These are phyloP conservation scores for Arthromyces matolae DNA, from an alignment of 768 basidiomycete species.

Conservation along the genomic window DNA sequence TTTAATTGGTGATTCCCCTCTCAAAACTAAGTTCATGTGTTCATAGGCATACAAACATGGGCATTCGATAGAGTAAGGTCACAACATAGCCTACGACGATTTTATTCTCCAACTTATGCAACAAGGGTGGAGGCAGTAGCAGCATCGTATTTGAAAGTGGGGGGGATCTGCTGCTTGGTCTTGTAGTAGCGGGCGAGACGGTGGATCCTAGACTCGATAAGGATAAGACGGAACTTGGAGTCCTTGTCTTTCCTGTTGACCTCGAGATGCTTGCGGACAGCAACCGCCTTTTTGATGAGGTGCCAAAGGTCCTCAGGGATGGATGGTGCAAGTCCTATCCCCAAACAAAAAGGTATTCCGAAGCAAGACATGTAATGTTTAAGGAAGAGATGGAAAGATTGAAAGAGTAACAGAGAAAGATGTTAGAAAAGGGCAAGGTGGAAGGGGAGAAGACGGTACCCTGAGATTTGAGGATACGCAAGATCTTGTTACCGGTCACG, in stretches of 20 bases:
- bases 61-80: not conserved
- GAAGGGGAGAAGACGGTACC: conserved; percentile 48
- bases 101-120: conserved; percentile 45
- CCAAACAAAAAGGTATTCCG: conserved; percentile 47
- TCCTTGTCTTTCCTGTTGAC: conserved; percentile 99
- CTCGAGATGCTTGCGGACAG: conserved; percentile 98
- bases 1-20: no score
- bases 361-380: conserved; percentile 12
- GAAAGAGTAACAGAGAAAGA: conserved; percentile 13
- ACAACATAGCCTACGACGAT: not conserved
- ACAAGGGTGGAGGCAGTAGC: conserved; percentile 90
- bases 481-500: conserved; percentile 99
- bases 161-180: conserved; percentile 95
- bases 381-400: conserved; percentile 10
- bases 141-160: conserved; percentile 98
- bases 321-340: conserved; percentile 90
- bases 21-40: no score
- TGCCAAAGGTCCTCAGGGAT: conserved; percentile 99
- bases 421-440: conserved; percentile 22
- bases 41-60: not conserved
- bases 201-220: conserved; percentile 99
- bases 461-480: conserved; percentile 93
- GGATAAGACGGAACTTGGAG: conserved; percentile 91
- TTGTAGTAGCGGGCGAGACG: conserved; percentile 97
- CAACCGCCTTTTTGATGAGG: conserved; percentile 99